Evolutionary conservation across 805 yeast species (phyloP).

Genomic region (Maudiozyma barnettii): DNA sequence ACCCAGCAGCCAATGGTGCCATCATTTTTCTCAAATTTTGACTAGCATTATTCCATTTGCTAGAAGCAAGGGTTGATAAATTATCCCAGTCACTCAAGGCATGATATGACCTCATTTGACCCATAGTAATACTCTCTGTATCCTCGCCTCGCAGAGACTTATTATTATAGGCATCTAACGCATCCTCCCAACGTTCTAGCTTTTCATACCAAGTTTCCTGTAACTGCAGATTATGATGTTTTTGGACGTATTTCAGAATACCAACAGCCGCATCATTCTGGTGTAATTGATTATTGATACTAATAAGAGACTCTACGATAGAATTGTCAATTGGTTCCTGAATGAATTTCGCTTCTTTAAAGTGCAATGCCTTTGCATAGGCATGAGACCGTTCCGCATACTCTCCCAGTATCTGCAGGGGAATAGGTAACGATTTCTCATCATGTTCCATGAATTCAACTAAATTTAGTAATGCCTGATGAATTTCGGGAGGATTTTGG

Average conservation of each 20-base stretch:
- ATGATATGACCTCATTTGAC: constrained; percentile 92
- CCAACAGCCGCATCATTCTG: constrained; percentile 97
- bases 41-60: constrained; percentile 68
- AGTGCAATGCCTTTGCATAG: constrained; percentile 90
- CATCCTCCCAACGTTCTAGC: constrained; percentile 94
- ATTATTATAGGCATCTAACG: constrained; percentile 74
- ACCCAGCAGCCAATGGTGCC: constrained; percentile 95
- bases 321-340: constrained; percentile 79
- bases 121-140: constrained; percentile 80
- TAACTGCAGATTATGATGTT: constrained; percentile 76
- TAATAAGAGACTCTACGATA: constrained; percentile 81
- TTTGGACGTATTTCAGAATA: constrained; percentile 82
- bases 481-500: constrained; percentile 87
- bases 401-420: constrained; percentile 75
- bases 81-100: constrained; percentile 97
- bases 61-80: constrained; percentile 71
- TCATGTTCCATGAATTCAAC: constrained; percentile 97
- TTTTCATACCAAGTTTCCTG: constrained; percentile 97
- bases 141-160: constrained; percentile 46
- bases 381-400: constrained; percentile 93
- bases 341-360: constrained; percentile 87
- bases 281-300: constrained; percentile 85
- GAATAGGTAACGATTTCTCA: constrained; percentile 83
- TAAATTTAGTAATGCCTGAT: constrained; percentile 75
- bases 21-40: constrained; percentile 67